Base-by-base conservation (phyloP, 306 rosid genomes). In the Sicyos edulis region DNA sequence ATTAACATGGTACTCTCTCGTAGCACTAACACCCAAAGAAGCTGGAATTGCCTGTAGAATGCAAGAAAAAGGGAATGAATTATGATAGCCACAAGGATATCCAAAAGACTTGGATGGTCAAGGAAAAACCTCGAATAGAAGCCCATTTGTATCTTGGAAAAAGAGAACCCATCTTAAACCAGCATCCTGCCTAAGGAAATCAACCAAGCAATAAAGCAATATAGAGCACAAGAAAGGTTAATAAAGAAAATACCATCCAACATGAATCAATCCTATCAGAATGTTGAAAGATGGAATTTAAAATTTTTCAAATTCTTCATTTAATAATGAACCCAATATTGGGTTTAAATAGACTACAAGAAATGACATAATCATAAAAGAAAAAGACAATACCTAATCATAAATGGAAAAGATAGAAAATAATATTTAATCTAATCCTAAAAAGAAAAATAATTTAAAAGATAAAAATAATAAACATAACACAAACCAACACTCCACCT, bases 131-230 rank as follows among this genome's bases (percentile, higher is more conserved):
- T 91, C 91, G 83, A 93, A 93, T 34, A 93, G 82, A 75, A 93
- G 99, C 62, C 97, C 99, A 83, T 93, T 93, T 73, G 99, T 93
- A 78, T 93, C 99, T 88, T 93, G 99, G 77, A 93, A 93, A 81
- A 93, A 93, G 77, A 89, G 95, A 81, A 93, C 99, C 99, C 99
- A 93, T 84, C 89, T 93, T 81, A 91, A 81, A 78, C 97, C 99
- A 79, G 92, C 86, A 71, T 81, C 80, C 62, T 15, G 72, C 99
- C 99, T 91, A 82, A 62, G 49, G 52, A 56, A 51, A 74, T 54
- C 20, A 42, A 63, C 42, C 72, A 14, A 49, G 34, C 72, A 68
- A 49, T 22, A 68, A 21, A 50, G 21, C 6, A 15, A 21, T 66
- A 11, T 12, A 45, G 45, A 44, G 53, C 54, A 66, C 22, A 66